Percentiles rank a stretch among this genome's conserved stretches.
These are phyloP conservation scores for Helenozyma baotianmanensis DNA, from an alignment of 805 yeast genomes.

Conservation along the genomic window DNA sequence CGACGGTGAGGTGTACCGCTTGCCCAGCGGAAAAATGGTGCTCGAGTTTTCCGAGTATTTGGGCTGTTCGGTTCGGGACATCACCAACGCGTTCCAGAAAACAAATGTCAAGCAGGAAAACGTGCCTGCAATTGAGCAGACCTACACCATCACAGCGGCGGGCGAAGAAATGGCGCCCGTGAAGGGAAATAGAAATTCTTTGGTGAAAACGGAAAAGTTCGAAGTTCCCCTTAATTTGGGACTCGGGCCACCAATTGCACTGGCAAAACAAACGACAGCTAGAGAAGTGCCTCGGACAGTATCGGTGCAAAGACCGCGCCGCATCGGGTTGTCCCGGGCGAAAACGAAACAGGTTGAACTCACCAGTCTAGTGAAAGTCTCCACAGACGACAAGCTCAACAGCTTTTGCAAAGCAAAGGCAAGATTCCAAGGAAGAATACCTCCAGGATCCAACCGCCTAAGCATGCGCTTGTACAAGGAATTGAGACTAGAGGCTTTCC, in stretches of 20 bases:
- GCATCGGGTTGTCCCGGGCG: neutral
- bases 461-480: conserved; percentile 4
- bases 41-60: conserved; percentile 27
- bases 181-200: no score
- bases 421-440: conserved; percentile 1
- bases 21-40: conserved; percentile 25
- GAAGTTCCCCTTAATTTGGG: no score
- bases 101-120: neutral
- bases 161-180: no score
- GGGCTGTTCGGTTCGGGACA: conserved; percentile 36
- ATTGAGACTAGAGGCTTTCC: no score
- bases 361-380: neutral
- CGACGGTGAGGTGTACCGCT: conserved; percentile 19
- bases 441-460: conserved; percentile 9
- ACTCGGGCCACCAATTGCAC: no score
- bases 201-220: no score
- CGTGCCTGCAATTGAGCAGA: no score
- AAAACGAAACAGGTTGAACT: conserved; percentile 1
- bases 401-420: neutral
- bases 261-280: no score
- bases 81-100: conserved; percentile 19
- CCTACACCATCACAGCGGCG: no score
- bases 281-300: no score
- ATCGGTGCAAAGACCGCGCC: no score
- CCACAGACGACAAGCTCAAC: conserved; percentile 3